These are phyloP conservation scores for Aureobasidium subglaciale DNA, from an alignment of 2,329 filamentous ascomycete genomes.

Conservation along the genomic window DNA sequence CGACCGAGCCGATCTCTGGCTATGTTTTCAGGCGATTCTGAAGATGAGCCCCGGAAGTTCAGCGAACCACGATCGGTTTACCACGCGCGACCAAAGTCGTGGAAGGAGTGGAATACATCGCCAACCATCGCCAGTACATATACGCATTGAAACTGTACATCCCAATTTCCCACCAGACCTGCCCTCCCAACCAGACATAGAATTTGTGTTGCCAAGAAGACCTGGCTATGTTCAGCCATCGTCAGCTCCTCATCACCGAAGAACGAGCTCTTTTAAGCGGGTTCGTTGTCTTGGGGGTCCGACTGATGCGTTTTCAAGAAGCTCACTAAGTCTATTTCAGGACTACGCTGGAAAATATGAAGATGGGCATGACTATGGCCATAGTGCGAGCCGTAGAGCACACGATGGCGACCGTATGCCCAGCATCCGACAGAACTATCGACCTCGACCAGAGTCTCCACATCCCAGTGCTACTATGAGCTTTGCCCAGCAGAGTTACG, in stretches of 20 bases:
- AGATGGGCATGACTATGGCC: neutral
- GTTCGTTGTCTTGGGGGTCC: no score
- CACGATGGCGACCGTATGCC: neutral
- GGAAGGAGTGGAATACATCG: neutral
- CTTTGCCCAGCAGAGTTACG: no score
- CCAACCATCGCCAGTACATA: neutral
- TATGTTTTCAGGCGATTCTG: neutral
- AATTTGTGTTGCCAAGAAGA: no score
- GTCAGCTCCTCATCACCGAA: no score
- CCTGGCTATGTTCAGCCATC: no score
- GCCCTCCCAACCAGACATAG: neutral
- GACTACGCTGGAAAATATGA: neutral
- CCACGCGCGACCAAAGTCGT: no score
- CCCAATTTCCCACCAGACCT: neutral
- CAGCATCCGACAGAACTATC: neutral
- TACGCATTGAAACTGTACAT: neutral
- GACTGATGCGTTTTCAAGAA: no score
- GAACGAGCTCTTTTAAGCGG: no score
- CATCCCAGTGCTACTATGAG: no score
- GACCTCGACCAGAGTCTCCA: no score
- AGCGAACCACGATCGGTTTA: neutral
- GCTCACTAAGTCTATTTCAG: no score
- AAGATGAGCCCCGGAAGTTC: neutral
- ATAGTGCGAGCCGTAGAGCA: neutral
- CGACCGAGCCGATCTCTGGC: neutral